Conservation (phyloP, 208 protist species). For the Cochliopodium minus region DNA sequence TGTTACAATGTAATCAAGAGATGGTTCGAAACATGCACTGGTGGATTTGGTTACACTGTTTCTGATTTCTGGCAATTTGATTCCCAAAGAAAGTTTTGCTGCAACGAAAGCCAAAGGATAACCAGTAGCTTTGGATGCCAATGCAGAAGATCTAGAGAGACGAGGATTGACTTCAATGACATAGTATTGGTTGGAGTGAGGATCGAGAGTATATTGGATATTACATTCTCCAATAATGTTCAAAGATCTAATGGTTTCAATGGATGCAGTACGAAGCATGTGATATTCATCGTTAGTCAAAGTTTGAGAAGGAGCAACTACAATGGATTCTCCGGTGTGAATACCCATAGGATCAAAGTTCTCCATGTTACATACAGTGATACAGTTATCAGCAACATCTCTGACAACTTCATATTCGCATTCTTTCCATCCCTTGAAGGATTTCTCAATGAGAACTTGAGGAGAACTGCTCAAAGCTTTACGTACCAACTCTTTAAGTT, state of each 20-base stretch:
- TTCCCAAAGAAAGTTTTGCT: conserved; percentile 83
- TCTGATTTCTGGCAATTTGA: conserved; percentile 65
- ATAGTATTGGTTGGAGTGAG: conserved; percentile 78
- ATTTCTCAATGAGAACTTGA: conserved; percentile 88
- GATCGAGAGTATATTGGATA: conserved; percentile 94
- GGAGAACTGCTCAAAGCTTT: conserved; percentile 52
- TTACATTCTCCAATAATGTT: conserved; percentile 94
- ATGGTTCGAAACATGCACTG: conserved; percentile 89
- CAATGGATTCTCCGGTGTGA: conserved; percentile 95
- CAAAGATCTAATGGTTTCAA: conserved; percentile 30
- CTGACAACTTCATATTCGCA: conserved; percentile 96
- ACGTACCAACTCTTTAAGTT: conserved; percentile 26
- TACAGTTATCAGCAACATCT: conserved; percentile 93
- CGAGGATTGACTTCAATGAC: conserved; percentile 95
- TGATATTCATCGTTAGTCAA: conserved; percentile 88
- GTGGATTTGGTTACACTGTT: conserved; percentile 76
- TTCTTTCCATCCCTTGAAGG: conserved; percentile 96
- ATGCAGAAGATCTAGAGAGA: conserved; percentile 79
- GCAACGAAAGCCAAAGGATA: conserved; percentile 94
- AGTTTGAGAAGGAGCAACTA: conserved; percentile 91
- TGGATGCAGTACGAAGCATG: conserved; percentile 74
- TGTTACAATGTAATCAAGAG: conserved; percentile 84
- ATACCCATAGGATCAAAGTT: conserved; percentile 93
- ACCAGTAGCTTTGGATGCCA: conserved; percentile 93
- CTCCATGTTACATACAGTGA: conserved; percentile 99